These are phyloP conservation scores for Euphorbia schlechtendalii DNA, from an alignment of 441 rosid species.

Conservation along the genomic window DNA sequence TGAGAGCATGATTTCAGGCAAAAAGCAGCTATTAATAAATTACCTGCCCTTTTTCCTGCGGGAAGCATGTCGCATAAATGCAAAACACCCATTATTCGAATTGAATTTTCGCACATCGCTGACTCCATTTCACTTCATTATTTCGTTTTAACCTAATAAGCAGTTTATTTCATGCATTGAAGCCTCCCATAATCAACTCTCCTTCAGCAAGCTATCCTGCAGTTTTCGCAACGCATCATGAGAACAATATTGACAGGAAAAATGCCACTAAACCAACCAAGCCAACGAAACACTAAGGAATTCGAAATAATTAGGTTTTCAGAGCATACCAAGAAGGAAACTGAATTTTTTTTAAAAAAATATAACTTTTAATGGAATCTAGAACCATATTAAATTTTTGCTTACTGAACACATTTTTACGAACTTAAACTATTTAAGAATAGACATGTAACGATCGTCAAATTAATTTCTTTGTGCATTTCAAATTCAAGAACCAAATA, in stretches of 20 bases:
- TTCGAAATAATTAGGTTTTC: background rate
- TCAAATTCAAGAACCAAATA: too few relatives aligned
- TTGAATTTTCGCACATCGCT: constrained; percentile 4
- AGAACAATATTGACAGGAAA: background rate
- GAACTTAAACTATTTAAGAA: too few relatives aligned
- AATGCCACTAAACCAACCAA: background rate
- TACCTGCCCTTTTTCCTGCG: constrained; percentile 2
- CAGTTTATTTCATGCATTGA: constrained; percentile 14
- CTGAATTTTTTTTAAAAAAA: too few relatives aligned
- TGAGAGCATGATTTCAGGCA: background rate
- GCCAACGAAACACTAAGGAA: background rate
- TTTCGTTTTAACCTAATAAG: constrained; percentile 14
- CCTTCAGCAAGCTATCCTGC: constrained; percentile 16
- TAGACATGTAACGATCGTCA: too few relatives aligned
- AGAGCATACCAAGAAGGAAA: background rate
- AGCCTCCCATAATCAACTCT: constrained; percentile 10
- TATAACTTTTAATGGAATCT: too few relatives aligned
- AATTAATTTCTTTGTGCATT: background rate
- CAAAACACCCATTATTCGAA: constrained; percentile 16
- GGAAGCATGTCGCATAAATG: constrained; percentile 9
- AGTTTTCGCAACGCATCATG: background rate
- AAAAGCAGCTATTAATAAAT: background rate
- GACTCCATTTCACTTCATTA: constrained; percentile 12
- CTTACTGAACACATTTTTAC: too few relatives aligned
- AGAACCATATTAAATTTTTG: too few relatives aligned